phyloP scores from a whole-genome alignment of 306 rosid genomes.

The Prosopis cineraria region DNA sequence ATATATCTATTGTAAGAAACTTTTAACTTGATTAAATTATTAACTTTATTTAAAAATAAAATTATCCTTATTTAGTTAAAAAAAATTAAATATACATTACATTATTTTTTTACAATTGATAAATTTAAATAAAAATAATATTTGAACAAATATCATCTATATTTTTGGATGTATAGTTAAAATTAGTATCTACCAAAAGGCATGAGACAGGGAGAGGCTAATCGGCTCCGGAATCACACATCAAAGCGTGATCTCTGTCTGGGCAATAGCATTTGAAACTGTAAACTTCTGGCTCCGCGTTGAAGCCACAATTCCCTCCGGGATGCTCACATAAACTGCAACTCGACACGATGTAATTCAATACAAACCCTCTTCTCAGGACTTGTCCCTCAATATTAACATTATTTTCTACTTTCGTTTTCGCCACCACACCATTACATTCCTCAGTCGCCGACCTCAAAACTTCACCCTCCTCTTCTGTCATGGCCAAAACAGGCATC shows the following conservation, averaged over 20 bases:
- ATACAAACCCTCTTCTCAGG: conserved; percentile 49
- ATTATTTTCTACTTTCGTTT: neutral
- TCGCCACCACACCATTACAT: conserved; percentile 30
- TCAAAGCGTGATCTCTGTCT: conserved; percentile 50
- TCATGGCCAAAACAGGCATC: conserved; percentile 45
- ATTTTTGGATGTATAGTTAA: too few relatives aligned
- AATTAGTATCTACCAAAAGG: too few relatives aligned
- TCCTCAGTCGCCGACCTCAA: neutral
- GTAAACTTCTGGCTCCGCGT: rapidly evolving
- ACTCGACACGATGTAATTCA: conserved; percentile 45
- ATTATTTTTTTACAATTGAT: too few relatives aligned
- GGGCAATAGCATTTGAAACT: conserved; percentile 53
- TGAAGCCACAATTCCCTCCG: conserved; percentile 63
- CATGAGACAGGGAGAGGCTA: neutral
- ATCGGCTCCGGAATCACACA: conserved; percentile 40
- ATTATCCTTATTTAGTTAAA: too few relatives aligned
- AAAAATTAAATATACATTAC: too few relatives aligned
- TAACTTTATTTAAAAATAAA: too few relatives aligned
- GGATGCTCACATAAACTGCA: conserved; percentile 32
- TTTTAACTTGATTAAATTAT: too few relatives aligned
- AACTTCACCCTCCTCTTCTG: neutral
- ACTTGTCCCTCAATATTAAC: neutral
- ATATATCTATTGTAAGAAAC: too few relatives aligned
- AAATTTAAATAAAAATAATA: too few relatives aligned
- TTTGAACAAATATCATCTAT: too few relatives aligned